Conservation (phyloP, 2,329 filamentous ascomycete species). For the Clonostachys sp. region DNA sequence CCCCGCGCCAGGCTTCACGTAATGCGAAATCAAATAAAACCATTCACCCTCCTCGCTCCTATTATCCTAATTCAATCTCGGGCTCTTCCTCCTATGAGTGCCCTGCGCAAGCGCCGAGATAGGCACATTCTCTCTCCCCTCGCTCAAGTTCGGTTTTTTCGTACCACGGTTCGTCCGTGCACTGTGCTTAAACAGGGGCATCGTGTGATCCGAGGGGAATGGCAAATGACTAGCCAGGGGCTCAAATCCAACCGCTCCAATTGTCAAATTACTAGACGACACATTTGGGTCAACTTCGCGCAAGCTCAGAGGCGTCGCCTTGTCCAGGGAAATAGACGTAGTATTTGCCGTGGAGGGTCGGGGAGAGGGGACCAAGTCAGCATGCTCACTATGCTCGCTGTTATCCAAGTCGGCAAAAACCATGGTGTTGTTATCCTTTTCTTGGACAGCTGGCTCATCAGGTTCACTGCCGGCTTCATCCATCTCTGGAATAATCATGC, state of each 20-base stretch:
- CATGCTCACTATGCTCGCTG: conserved; percentile 13
- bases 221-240: conserved; percentile 34
- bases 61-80: conserved; percentile 32
- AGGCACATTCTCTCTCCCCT: conserved; percentile 49
- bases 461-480: conserved; percentile 14
- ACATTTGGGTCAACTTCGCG: conserved; percentile 53
- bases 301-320: conserved; percentile 27
- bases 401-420: conserved; percentile 35
- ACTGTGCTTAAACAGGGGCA: conserved; percentile 44
- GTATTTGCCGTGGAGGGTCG: conserved; percentile 2
- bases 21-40: too few relatives aligned
- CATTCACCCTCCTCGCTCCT: too few relatives aligned
- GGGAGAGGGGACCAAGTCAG: conserved; percentile 7
- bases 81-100: conserved; percentile 48
- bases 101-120: conserved; percentile 38
- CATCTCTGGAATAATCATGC: conserved; percentile 36
- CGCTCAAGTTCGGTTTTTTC: conserved; percentile 23
- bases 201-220: conserved; percentile 32
- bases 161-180: conserved; percentile 25
- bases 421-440: conserved; percentile 28
- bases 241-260: conserved; percentile 31
- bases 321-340: conserved; percentile 15
- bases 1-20: too few relatives aligned
- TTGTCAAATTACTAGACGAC: conserved; percentile 29
- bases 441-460: conserved; percentile 11